Conservation (phyloP, 176 grass and related monocot species). For the Coix lacrymajobi region DNA sequence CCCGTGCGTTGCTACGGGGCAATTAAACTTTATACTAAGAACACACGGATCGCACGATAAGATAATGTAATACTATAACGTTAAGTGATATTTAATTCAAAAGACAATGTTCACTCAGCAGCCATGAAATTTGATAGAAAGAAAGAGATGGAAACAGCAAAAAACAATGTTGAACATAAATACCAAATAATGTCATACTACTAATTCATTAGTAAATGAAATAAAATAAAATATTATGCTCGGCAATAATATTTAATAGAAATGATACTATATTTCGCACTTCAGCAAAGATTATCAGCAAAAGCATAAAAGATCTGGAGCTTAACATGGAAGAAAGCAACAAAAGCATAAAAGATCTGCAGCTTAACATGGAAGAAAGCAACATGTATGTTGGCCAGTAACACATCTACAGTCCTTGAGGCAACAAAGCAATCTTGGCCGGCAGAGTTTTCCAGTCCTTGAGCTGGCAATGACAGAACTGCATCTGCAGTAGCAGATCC, state of each 20-base stretch:
- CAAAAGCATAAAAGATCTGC: background rate
- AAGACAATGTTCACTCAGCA: too few relatives aligned
- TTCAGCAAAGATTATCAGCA: background rate
- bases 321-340: too few relatives aligned
- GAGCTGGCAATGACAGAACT: conserved; percentile 28
- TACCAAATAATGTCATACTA: background rate
- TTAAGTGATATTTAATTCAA: too few relatives aligned
- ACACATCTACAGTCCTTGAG: background rate
- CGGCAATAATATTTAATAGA: background rate
- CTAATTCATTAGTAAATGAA: background rate
- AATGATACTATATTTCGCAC: background rate
- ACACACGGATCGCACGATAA: too few relatives aligned
- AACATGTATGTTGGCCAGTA: conserved; percentile 28
- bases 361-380: background rate
- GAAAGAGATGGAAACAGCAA: conserved; percentile 6
- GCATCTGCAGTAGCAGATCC: too few relatives aligned
- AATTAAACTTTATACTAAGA: too few relatives aligned
- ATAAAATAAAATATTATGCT: background rate
- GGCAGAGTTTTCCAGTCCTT: background rate
- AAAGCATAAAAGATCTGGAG: too few relatives aligned
- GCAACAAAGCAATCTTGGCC: too few relatives aligned
- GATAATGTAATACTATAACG: too few relatives aligned
- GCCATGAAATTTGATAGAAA: conserved; percentile 33
- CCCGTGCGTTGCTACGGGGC: too few relatives aligned
- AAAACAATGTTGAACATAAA: background rate